phyloP scores from a whole-genome alignment of 176 grass and related monocot genomes.

The Aegilops umbellulata region DNA sequence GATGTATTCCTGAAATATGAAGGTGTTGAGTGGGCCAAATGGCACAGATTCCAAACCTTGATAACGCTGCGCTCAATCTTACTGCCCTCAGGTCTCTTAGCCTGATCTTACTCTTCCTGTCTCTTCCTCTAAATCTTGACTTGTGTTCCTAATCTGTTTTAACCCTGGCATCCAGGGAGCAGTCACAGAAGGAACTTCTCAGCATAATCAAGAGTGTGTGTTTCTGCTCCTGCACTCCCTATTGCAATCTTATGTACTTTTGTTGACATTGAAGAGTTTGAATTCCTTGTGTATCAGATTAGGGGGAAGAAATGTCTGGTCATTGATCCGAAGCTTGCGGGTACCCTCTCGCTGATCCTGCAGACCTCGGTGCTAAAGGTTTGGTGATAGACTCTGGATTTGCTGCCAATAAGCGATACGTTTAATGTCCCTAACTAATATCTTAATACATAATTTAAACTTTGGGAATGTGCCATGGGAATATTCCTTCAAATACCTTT shows the following conservation, averaged over 20 bases:
- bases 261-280: not conserved
- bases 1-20: not conserved
- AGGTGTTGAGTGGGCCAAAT: conserved; percentile 30
- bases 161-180: conserved; percentile 51
- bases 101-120: not conserved
- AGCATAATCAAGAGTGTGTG: conserved; percentile 69
- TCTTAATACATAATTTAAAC: not conserved
- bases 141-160: not conserved
- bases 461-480: not conserved
- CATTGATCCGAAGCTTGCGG: conserved; percentile 80
- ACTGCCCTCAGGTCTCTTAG: conserved; percentile 49
- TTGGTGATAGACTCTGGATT: not conserved
- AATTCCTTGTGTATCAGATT: conserved; percentile 42
- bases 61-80: conserved; percentile 73
- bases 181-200: conserved; percentile 84
- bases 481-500: not conserved
- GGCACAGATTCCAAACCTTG: conserved; percentile 91
- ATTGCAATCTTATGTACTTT: not conserved
- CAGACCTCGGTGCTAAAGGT: conserved; percentile 81
- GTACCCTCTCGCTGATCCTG: conserved; percentile 64
- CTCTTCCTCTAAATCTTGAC: not conserved
- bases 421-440: not conserved
- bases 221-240: not conserved
- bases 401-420: not conserved
- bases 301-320: conserved; percentile 79